Percentiles rank a stretch among this genome's conserved stretches.
Conservation (phyloP, 352 stramenopile genomes). For the Globisporangium sylvaticum region DNA sequence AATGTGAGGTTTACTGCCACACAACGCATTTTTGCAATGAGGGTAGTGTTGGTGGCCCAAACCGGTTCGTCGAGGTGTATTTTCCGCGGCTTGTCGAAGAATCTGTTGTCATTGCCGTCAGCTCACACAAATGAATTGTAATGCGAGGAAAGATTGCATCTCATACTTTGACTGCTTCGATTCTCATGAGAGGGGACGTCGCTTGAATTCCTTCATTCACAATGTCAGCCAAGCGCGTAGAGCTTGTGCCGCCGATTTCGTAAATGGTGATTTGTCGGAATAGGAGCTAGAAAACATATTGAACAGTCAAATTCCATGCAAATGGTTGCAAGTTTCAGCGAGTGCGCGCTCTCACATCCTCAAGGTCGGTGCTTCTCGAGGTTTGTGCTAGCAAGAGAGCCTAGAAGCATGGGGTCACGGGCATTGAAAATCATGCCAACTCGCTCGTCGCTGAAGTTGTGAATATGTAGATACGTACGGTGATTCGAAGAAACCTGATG, state of each 20-base stretch:
- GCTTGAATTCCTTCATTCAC: background rate
- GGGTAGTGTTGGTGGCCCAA: background rate
- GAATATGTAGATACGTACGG: background rate
- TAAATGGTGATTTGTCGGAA: background rate
- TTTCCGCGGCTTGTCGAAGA: background rate
- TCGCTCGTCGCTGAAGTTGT: background rate
- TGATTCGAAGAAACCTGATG: background rate
- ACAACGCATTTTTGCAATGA: background rate
- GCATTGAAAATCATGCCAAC: background rate
- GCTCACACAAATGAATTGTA: background rate
- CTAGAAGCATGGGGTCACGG: background rate
- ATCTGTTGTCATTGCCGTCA: background rate
- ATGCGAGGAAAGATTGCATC: background rate
- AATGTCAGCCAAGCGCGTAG: background rate
- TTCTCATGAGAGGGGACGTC: background rate
- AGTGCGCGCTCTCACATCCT: background rate
- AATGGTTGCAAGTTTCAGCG: background rate
- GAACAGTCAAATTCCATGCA: background rate
- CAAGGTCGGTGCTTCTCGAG: background rate
- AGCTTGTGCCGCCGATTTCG: background rate
- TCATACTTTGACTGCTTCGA: background rate
- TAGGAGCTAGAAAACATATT: background rate
- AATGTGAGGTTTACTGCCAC: background rate
- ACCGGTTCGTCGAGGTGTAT: background rate
- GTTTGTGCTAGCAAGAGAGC: background rate